phyloP scores from a whole-genome alignment of 164 flowering plant genomes.

The Vitis rotundifolia region DNA sequence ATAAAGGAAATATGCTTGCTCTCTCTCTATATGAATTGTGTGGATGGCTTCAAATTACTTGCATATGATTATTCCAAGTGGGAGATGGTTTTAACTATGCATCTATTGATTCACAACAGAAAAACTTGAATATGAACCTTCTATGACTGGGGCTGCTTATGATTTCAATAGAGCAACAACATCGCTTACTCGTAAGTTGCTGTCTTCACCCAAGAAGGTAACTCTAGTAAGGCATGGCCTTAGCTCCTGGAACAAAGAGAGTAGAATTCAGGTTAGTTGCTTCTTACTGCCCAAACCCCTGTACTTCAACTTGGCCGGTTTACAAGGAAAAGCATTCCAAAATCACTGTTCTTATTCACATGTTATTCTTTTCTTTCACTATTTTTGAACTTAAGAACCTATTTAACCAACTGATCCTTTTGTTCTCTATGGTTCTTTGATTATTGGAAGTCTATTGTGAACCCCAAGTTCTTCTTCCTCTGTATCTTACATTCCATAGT shows the following conservation, averaged over 20 bases:
- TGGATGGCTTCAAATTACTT: background rate
- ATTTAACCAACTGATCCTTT: too few species aligned
- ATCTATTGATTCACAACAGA: constrained; percentile 22
- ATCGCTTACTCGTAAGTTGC: constrained; percentile 39
- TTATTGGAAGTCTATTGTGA: too few species aligned
- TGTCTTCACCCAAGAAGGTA: constrained; percentile 59
- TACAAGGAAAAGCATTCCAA: background rate
- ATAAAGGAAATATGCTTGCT: too few species aligned
- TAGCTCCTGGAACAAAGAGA: constrained; percentile 75
- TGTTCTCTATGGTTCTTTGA: too few species aligned
- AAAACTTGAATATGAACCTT: constrained; percentile 24
- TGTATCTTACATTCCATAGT: background rate
- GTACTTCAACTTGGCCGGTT: background rate
- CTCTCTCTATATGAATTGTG: too few species aligned
- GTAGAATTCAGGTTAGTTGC: constrained; percentile 64
- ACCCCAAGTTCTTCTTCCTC: background rate
- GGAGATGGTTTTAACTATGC: background rate
- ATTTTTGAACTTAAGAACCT: too few species aligned
- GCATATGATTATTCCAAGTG: background rate
- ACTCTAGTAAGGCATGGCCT: constrained; percentile 75
- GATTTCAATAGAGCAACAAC: constrained; percentile 60
- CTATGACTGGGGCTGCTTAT: constrained; percentile 74
- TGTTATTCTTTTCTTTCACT: too few species aligned
- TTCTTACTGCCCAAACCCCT: background rate
- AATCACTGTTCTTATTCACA: background rate